Evolutionary conservation across 257 asterid species (phyloP), one percentile per base, ranked within the genome.

Genomic region (Cynanchum wilfordii): DNA sequence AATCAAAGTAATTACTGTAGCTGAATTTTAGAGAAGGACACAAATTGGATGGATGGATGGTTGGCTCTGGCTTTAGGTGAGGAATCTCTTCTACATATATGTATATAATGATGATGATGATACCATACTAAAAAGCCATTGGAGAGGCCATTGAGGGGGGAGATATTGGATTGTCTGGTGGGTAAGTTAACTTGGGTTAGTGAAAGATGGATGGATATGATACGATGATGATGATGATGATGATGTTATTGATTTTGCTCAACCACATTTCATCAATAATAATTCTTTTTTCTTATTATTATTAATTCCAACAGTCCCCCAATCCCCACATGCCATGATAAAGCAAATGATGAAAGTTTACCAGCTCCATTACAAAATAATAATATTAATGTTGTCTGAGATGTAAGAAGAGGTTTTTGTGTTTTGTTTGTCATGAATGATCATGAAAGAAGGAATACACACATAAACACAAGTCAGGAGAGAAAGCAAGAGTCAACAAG

Each of bases 61-160:
- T 42, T 42, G 47, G 47, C 47, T 72, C 58, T 75, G 77, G 75
- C 70, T 76, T 77, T 76, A 76, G 83, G 71, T 72, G 87, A 78
- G 86, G 84, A 74, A 7, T 42, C 47, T 42, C 47, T 42, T 42
- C 47, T 77, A 78, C 73, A 80, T 75, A 73, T 77, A 57, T 89
- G 89, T 81, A 83, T 72, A 83, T 83, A 78, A 77, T 79, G 83
- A 78, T 77, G 75, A 78, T 77, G 75, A 84, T 81, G 77, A 42
- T 8, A 42, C 47, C 79, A 85, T 80, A 85, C 74, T 82, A 81
- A 59, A 84, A 81, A 69, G 76, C 77, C 81, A 83, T 73, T 81
- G 87, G 84, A 78, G 86, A 78, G 86, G 86, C 75, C 84, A 73
- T 76, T 68, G 82, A 72, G 74, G 81, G 79, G 73, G 81, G 78